Evolutionary conservation across 1,139 yeast genomes (phyloP).

Genomic region (Lodderomyces margitis): DNA sequence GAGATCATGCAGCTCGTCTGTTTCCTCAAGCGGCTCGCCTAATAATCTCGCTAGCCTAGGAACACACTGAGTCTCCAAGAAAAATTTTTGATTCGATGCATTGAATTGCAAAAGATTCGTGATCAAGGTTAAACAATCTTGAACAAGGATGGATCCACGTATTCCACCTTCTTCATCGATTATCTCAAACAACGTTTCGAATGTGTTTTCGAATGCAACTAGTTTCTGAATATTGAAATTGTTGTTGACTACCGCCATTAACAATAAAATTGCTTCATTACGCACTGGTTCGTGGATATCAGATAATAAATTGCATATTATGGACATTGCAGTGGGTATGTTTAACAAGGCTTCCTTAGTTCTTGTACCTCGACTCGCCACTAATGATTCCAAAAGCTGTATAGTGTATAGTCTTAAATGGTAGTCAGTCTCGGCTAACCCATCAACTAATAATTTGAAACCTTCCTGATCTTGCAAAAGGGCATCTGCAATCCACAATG

Average conservation of each 20-base stretch:
- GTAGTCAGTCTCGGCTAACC: conserved; percentile 59
- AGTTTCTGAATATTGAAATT: conserved; percentile 87
- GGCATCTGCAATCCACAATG: conserved; percentile 95
- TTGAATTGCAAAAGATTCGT: conserved; percentile 75
- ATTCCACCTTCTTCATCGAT: conserved; percentile 88
- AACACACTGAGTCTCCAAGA: conserved; percentile 80
- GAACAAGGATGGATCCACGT: conserved; percentile 85
- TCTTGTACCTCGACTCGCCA: conserved; percentile 70
- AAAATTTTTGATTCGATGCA: conserved; percentile 86
- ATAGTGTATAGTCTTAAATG: conserved; percentile 77
- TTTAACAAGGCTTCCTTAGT: conserved; percentile 73
- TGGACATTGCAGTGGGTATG: conserved; percentile 78
- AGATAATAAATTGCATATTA: conserved; percentile 64
- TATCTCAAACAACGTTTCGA: conserved; percentile 74
- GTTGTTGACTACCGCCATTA: conserved; percentile 78
- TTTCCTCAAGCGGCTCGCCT: conserved; percentile 52
- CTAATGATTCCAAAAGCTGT: conserved; percentile 81
- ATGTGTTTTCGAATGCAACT: conserved; percentile 92
- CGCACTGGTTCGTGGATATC: conserved; percentile 86
- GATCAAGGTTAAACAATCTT: conserved; percentile 79
- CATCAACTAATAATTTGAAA: conserved; percentile 55
- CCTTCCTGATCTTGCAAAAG: conserved; percentile 68
- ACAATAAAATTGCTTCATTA: conserved; percentile 79
- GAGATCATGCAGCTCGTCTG: conserved; percentile 26
- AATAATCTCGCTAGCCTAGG: conserved; percentile 62